phyloP scores from a whole-genome alignment of 2,329 filamentous ascomycete species.

The Nemania abortiva region DNA sequence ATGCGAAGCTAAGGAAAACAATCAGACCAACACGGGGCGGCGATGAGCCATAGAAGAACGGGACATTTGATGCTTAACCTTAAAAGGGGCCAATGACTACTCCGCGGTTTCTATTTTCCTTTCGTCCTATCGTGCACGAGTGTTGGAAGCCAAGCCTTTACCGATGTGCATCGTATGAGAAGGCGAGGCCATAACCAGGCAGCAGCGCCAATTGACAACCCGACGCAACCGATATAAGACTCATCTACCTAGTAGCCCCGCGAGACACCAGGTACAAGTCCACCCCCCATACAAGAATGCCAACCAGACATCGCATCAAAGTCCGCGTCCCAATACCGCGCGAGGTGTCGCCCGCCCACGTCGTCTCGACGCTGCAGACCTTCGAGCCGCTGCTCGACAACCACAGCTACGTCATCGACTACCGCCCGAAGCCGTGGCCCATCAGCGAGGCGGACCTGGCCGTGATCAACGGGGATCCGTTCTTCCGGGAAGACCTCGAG shows the following conservation, averaged over 20 bases:
- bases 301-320: slow-evolving; percentile 19
- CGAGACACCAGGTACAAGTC: too few relatives aligned
- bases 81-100: background rate
- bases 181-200: background rate
- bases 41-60: background rate
- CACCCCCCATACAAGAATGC: too few relatives aligned
- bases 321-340: slow-evolving; percentile 30
- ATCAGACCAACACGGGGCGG: slow-evolving; percentile 4
- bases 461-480: slow-evolving; percentile 31
- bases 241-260: too few relatives aligned
- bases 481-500: slow-evolving; percentile 25
- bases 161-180: background rate
- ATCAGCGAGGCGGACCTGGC: slow-evolving; percentile 14
- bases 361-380: slow-evolving; percentile 29
- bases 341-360: slow-evolving; percentile 10
- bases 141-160: background rate
- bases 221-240: background rate
- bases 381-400: slow-evolving; percentile 36
- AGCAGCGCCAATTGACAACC: background rate
- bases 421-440: slow-evolving; percentile 17
- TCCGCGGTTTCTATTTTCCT: background rate
- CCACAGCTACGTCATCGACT: slow-evolving; percentile 31
- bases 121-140: background rate
- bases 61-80: background rate
- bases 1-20: slow-evolving; percentile 21